Conservation (phyloP, 345 rosid genomes). For the Toxicodendron radicans region DNA sequence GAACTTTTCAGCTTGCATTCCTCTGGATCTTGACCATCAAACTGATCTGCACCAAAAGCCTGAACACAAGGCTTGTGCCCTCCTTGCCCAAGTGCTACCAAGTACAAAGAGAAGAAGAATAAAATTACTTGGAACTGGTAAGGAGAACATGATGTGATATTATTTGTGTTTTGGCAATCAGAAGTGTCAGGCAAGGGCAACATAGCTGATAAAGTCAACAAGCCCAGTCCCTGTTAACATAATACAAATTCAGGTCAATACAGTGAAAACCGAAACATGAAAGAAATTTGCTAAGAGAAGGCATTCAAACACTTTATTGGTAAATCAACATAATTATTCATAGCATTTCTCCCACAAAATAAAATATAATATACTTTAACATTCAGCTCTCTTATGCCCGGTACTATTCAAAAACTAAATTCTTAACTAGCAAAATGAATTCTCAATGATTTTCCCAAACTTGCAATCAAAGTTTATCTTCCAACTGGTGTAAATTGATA, state of each 20-base stretch:
- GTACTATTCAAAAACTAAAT: not conserved
- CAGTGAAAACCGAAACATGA: not conserved
- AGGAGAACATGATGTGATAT: constrained; percentile 4
- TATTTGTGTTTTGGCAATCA: not conserved
- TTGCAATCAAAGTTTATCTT: not conserved
- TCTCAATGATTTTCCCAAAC: not conserved
- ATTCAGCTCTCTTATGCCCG: not conserved
- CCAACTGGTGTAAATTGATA: not conserved
- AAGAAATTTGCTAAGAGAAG: not conserved
- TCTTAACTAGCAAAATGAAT: not conserved
- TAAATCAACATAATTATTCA: not conserved
- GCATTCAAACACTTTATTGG: not conserved
- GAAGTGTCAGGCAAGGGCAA: constrained; percentile 17
- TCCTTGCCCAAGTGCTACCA: constrained; percentile 39
- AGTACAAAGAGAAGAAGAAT: constrained; percentile 37
- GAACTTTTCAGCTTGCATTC: constrained; percentile 59
- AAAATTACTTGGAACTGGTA: constrained; percentile 26
- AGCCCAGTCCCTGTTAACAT: constrained; percentile 40
- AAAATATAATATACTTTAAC: too few species aligned
- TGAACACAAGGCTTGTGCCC: constrained; percentile 80
- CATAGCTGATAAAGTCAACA: constrained; percentile 40
- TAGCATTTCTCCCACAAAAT: not conserved
- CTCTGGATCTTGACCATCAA: constrained; percentile 47
- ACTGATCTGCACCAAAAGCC: constrained; percentile 86
- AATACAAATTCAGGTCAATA: constrained; percentile 5